phyloP scores from a whole-genome alignment of 2,329 filamentous ascomycete species.

The Ustulina deusta region DNA sequence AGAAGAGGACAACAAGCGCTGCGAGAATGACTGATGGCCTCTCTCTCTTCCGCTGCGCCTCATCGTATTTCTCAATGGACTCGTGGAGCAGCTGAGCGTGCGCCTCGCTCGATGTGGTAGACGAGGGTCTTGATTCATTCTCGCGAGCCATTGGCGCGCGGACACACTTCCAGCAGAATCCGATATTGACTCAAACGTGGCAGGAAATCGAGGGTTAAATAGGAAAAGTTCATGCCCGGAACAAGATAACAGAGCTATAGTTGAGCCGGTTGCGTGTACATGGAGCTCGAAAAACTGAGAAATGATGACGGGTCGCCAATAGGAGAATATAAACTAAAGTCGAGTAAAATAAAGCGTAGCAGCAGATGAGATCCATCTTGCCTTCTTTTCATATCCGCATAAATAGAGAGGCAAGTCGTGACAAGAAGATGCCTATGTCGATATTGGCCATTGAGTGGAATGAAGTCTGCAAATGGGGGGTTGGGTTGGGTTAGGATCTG shows the following conservation, averaged over 20 bases:
- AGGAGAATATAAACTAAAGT: slow-evolving; percentile 6
- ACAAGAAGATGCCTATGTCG: slow-evolving; percentile 34
- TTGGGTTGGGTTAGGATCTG: slow-evolving; percentile 26
- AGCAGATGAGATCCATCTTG: slow-evolving; percentile 28
- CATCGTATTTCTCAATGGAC: slow-evolving; percentile 46
- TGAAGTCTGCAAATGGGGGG: slow-evolving; percentile 32
- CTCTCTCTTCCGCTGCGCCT: slow-evolving; percentile 38
- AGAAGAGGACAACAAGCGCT: slow-evolving; percentile 49
- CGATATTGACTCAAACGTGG: slow-evolving; percentile 25
- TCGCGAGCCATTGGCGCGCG: slow-evolving; percentile 29
- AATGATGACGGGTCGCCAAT: neutral
- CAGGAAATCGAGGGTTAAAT: neutral
- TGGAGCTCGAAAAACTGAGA: neutral
- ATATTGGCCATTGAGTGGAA: slow-evolving; percentile 45
- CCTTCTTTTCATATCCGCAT: slow-evolving; percentile 31
- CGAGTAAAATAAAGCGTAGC: slow-evolving; percentile 23
- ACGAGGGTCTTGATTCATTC: slow-evolving; percentile 30
- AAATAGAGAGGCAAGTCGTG: slow-evolving; percentile 44
- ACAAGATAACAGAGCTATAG: neutral
- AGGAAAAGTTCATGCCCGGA: neutral
- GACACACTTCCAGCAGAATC: slow-evolving; percentile 30
- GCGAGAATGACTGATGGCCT: slow-evolving; percentile 47
- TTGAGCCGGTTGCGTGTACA: neutral
- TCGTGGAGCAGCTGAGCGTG: slow-evolving; percentile 43
- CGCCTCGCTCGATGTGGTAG: slow-evolving; percentile 35